Conservation (phyloP, 306 rosid genomes). For the Neltuma alba region DNA sequence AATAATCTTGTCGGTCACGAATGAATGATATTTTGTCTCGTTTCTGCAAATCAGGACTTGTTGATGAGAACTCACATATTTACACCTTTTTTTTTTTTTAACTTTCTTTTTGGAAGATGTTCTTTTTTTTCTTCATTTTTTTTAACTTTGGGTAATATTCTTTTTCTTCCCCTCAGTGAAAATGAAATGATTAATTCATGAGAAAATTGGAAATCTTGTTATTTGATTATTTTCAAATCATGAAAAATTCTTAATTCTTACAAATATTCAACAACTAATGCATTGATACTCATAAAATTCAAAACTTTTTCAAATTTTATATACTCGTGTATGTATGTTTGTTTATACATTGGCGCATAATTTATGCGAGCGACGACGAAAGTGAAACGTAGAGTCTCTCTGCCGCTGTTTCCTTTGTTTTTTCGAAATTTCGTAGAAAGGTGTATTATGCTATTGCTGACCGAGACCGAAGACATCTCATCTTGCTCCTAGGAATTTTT, state of each 20-base stretch:
- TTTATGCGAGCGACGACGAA: not conserved
- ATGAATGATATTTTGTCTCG: not conserved
- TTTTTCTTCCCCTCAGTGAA: not conserved
- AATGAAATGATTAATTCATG: not conserved
- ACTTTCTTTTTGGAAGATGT: too few relatives aligned
- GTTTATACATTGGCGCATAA: not conserved
- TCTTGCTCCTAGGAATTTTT: not conserved
- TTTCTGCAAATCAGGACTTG: not conserved
- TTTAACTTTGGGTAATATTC: not conserved
- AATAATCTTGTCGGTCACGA: not conserved
- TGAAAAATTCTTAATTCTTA: not conserved
- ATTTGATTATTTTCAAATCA: not conserved
- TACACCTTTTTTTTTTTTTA: not conserved
- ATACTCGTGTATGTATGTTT: not conserved
- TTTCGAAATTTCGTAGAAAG: not conserved
- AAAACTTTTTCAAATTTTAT: not conserved
- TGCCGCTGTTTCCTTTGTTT: constrained; percentile 9
- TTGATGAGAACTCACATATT: not conserved
- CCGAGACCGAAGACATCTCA: constrained; percentile 49
- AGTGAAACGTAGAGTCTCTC: constrained; percentile 4
- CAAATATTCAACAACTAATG: not conserved
- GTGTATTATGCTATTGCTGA: constrained; percentile 36
- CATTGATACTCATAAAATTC: not conserved
- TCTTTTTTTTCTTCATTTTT: not conserved
- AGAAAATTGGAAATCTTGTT: not conserved